phyloP scores from a whole-genome alignment of 2,329 filamentous ascomycete species.

The Ophiostoma sp. region DNA sequence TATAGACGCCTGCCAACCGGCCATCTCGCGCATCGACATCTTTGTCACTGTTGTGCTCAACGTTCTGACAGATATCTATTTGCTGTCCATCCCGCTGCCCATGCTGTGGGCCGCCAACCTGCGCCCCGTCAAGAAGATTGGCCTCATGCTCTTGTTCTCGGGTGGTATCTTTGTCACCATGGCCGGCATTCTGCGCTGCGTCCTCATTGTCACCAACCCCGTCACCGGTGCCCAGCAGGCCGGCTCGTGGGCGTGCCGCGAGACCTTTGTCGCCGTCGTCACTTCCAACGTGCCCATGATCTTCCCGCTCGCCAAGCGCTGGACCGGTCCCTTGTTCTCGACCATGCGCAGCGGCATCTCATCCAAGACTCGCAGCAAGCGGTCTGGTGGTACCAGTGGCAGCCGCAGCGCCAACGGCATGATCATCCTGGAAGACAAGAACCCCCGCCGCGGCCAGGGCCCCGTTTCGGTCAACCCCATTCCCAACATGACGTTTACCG shows the following conservation, averaged over 20 bases:
- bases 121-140: conserved; percentile 45
- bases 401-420: conserved; percentile 24
- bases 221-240: conserved; percentile 36
- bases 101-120: conserved; percentile 52
- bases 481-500: conserved; percentile 30
- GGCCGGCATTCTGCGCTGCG: conserved; percentile 49
- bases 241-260: conserved; percentile 37
- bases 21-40: conserved; percentile 37
- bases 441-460: conserved; percentile 31
- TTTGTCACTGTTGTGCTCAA: conserved; percentile 39
- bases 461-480: conserved; percentile 31
- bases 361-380: background rate
- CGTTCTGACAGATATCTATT: conserved; percentile 39
- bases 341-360: conserved; percentile 15
- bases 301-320: conserved; percentile 27
- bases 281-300: conserved; percentile 30
- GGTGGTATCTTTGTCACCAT: conserved; percentile 53
- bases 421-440: conserved; percentile 31
- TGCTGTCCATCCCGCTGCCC: conserved; percentile 40
- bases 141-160: conserved; percentile 50
- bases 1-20: conserved; percentile 38
- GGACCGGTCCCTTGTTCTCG: conserved; percentile 21
- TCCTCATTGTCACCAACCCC: conserved; percentile 44
- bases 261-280: conserved; percentile 30
- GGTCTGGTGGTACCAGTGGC: background rate